Base-by-base conservation (phyloP, 768 basidiomycete genomes). In the Leccinum uliginosum region DNA sequence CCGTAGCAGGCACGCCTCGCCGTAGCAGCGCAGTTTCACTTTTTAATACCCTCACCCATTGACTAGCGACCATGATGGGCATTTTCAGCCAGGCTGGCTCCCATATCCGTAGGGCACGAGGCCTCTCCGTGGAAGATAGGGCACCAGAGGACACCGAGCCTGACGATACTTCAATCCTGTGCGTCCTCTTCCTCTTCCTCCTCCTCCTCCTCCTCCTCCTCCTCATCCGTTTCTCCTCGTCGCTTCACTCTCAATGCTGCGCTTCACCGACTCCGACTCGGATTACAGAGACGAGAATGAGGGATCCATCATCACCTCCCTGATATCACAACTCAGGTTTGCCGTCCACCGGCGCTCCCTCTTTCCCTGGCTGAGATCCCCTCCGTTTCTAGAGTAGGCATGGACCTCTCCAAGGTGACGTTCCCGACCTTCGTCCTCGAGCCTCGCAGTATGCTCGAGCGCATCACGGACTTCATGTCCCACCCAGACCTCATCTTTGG, bases 401-500 rank as follows among this genome's bases (percentile, higher is more conserved):
- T 97, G 95, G 97, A 99, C 74, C 85, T 98, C 57, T 87, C 85
- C 62, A 89, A 93, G 74, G 93, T 98, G 59, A 93, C 93, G 15
- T 90, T 93, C 71, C 93, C 92, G 38, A 89, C 87, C 0, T 99
- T 98, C 66, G 96, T 99, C 0, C 84, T 99, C 56, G 96, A 99
- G 75, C 97, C 97, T 6, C 79, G 97, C 67, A 93, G 91, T 65
- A 93, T 98, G 89, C 83, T 98, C 49, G 97, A 99, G 77, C 86
- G 97, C 62, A 96, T 99, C 66, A 98, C 97, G 32, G 96, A 99
- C 77, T 99, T 99, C 75, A 95, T 98, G 88, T 89, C 93, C 55
- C 97, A 98, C 74, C 94, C 97, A 29, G 95, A 99, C 76, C 86
- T 98, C 69, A 83, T 98, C 66, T 96, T 96, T 75, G 91, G 92